Evolutionary conservation across 305 asterid species (phyloP), one percentile per base, ranked within the genome.

Genomic region (Striga hermonthica): DNA sequence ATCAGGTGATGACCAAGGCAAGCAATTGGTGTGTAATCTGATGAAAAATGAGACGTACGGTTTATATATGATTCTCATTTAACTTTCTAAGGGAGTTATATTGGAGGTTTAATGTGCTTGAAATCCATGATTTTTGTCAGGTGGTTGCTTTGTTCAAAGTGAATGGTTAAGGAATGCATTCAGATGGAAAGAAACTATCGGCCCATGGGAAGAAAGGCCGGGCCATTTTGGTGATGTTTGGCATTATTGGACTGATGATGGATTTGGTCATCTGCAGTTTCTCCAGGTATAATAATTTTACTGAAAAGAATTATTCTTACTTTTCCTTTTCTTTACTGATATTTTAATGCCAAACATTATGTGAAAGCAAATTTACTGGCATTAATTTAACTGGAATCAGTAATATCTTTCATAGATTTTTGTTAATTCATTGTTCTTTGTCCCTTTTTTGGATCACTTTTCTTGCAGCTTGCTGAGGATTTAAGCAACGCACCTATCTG

Each of bases 141-240:
- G 98, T 78, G 95, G 99, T 64, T 86, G 95, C 75, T 94, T 90
- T 64, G 96, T 94, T 11, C 96, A 93, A 80, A 96, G 99, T 61
- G 93, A 77, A 6, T 81, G 92, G 90, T 79, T 94, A 75, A 83
- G 88, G 54, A 90, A 90, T 74, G 97, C 99, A 38, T 81, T 94
- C 73, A 87, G 97, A 34, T 94, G 97, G 99, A 90, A 94, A 76
- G 95, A 88, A 79, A 94, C 95, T 40, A 75, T 94, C 70, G 99
- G 98, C 36, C 90, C 94, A 3, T 90, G 98, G 99, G 91, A 94
- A 74, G 90, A 86, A 82, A 85, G 97, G 78, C 88, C 97, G 0
- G 96, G 99, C 34, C 97, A 94, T 82, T 94, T 85, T 56, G 99
- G 96, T 54, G 97, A 93, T 47, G 95, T 90, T 62, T 94, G 98